Evolutionary conservation across 345 rosid species (phyloP).

Genomic region (Cardamine occulta): DNA sequence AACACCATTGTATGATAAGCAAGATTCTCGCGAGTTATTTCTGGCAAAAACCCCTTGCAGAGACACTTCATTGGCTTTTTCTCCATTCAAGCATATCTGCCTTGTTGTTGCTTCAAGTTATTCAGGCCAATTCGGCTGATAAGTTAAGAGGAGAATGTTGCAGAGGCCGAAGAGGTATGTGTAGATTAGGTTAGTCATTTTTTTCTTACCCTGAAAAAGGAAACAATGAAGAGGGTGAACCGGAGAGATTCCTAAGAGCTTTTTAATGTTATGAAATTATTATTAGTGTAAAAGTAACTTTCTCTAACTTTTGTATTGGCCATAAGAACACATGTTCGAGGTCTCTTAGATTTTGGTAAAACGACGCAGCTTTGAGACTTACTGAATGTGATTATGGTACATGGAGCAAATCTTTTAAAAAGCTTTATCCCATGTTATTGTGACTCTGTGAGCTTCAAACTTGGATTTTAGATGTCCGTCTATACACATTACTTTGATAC

Average conservation of each 20-base stretch:
- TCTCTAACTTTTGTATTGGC: conserved; percentile 36
- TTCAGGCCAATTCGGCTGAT: conserved; percentile 36
- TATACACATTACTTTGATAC: neutral
- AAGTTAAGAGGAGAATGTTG: conserved; percentile 27
- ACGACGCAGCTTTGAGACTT: conserved; percentile 29
- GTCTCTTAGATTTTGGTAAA: conserved; percentile 41
- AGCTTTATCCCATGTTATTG: conserved; percentile 3
- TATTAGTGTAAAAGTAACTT: conserved; percentile 40
- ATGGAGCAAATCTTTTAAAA: conserved; percentile 3
- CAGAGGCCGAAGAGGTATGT: conserved; percentile 41
- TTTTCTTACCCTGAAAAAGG: conserved; percentile 34
- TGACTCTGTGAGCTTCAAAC: conserved; percentile 5
- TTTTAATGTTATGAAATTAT: conserved; percentile 33
- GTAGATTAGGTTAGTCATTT: conserved; percentile 48
- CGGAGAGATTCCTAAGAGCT: conserved; percentile 38
- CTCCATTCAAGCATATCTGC: conserved; percentile 40
- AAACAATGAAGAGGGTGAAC: conserved; percentile 41
- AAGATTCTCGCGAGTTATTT: conserved; percentile 32
- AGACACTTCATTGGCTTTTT: conserved; percentile 31
- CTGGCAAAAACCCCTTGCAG: conserved; percentile 27
- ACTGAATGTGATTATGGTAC: conserved; percentile 10
- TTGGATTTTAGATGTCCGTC: neutral
- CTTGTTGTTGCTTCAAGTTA: conserved; percentile 33
- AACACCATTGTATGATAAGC: conserved; percentile 40
- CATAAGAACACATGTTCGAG: conserved; percentile 16